Conservation (phyloP, 805 yeast species). For the Sugiyamaella smithiae region DNA sequence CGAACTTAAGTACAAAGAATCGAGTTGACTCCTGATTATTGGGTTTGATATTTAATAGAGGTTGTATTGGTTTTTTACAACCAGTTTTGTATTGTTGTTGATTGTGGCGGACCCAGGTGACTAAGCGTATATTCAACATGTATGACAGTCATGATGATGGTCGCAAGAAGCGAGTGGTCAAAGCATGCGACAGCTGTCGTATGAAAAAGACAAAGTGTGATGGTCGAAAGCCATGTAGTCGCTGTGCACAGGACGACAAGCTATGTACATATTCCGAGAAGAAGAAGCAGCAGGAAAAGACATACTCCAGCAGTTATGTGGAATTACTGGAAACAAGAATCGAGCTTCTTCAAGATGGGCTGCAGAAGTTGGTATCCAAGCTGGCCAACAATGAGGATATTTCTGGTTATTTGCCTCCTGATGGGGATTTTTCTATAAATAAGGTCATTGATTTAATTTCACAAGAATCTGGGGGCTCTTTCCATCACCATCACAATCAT, state of each 20-base stretch:
- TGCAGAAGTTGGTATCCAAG: conserved; percentile 38
- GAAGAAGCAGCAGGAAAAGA: conserved; percentile 52
- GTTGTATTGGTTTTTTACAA: too few species aligned
- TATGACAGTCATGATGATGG: conserved; percentile 18
- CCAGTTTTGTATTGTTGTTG: too few species aligned
- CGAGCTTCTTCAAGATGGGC: conserved; percentile 48
- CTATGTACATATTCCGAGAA: conserved; percentile 56
- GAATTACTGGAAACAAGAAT: conserved; percentile 60
- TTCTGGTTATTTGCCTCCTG: conserved; percentile 19
- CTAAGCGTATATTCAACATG: too few species aligned
- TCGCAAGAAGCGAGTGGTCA: conserved; percentile 36
- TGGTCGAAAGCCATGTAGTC: conserved; percentile 47
- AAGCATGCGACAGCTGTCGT: conserved; percentile 49
- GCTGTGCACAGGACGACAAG: conserved; percentile 54
- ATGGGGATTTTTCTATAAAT: conserved; percentile 25
- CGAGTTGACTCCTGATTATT: too few species aligned
- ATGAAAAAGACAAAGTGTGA: conserved; percentile 39
- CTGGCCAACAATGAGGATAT: conserved; percentile 24
- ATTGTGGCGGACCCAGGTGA: too few species aligned
- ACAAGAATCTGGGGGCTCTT: conserved; percentile 6
- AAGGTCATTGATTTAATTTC: conserved; percentile 22
- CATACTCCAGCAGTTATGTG: conserved; percentile 58
- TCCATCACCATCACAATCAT: neutral
- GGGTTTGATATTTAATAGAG: too few species aligned
- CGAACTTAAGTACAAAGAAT: too few species aligned